Conservation (phyloP, 78 protist genomes). For the slime mould (Dictyostelium discoideum) region dicty_2.7 NC_007088.5:3876001-3876500, state of each 20-base stretch:
- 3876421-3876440: background rate
- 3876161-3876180: slow-evolving; percentile 87
- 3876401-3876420: background rate
- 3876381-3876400: background rate
- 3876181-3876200: slow-evolving; percentile 90
- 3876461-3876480: slow-evolving; percentile 30
- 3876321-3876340: background rate
- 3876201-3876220: slow-evolving; percentile 94
- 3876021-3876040: slow-evolving; percentile 79
- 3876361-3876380: background rate
- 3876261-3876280: slow-evolving; percentile 6
- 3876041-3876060: slow-evolving; percentile 85
- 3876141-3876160: slow-evolving; percentile 78
- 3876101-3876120: background rate
- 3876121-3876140: background rate
- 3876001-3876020: slow-evolving; percentile 73
- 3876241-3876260: background rate
- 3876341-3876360: background rate
- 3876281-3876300: slow-evolving; percentile 27
- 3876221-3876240: slow-evolving; percentile 15
- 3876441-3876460: slow-evolving; percentile 21
- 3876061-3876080: slow-evolving; percentile 86
- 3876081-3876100: slow-evolving; percentile 81
- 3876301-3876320: background rate
- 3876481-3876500: slow-evolving; percentile 30